Evolutionary conservation across 129 eudicot genomes (phyloP), one percentile per base, ranked within the genome.

Genomic region (Flaveria sonorensis): DNA sequence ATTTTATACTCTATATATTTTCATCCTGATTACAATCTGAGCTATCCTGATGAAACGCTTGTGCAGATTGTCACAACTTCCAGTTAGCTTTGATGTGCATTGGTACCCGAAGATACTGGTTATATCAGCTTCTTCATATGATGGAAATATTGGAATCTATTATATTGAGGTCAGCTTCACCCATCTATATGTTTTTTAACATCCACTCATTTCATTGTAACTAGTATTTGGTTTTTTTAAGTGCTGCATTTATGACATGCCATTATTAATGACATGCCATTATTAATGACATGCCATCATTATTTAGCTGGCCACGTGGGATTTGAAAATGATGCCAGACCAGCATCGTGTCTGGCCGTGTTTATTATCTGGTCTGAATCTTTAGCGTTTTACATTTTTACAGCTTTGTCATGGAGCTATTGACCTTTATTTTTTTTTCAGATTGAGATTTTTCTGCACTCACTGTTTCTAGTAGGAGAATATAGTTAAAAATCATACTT

Each of bases 51-150:
- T 77, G 70, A 68, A 68, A 53, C 55, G 20, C 23, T 55, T 56
- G n/a, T 77, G 85, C 90, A 93, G 98, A 93, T 90, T 72, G 92
- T 90, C 63, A 81, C 95, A 93, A 84, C 87, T 93, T 76, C 98
- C 98, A 26, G 87, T 91, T 77, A 96, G 96, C 75, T 93, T 93
- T 59, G 97, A 93, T 81, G 90, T 93, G 19, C 97, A 93, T 70
- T 93, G 98, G 98, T 90, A 93, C 76, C 85, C 92, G 15, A 90
- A 88, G 85, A 83, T 88, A 69, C 98, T 96, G 65, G 86, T 93
- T 62, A 90, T 93, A 77, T 90, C 98, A 45, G 96, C 98, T 74
- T 93, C 96, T 71, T 93, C 98, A 8, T 93, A 83, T 85, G 98
- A 93, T 82, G 98, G 98, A 73, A 93, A 88, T 78, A 86, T 93